These are phyloP conservation scores for Flammula alnicola DNA, from an alignment of 1,284 basidiomycete genomes.

Conservation along the genomic window DNA sequence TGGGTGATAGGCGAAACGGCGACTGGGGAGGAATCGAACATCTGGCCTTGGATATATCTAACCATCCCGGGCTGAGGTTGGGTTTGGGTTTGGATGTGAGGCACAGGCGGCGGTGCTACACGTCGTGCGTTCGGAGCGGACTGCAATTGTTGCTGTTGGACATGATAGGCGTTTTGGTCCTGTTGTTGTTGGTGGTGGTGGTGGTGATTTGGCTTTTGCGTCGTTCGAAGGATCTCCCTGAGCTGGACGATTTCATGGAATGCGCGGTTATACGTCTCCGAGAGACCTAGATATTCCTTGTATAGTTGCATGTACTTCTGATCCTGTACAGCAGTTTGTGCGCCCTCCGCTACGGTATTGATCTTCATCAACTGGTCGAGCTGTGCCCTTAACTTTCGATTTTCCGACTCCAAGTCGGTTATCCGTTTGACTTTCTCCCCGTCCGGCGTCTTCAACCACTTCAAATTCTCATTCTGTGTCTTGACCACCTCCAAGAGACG, in stretches of 20 bases:
- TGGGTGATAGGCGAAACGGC: constrained; percentile 1
- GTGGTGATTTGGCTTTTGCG: neutral
- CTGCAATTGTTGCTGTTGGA: neutral
- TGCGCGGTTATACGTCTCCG: constrained; percentile 13
- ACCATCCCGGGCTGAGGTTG: neutral
- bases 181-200: constrained; percentile 4
- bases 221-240: constrained; percentile 1
- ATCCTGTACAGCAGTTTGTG: neutral
- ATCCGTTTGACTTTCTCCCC: constrained; percentile 24
- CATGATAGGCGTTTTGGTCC: neutral
- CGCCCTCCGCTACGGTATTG: constrained; percentile 4
- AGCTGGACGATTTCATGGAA: constrained; percentile 13
- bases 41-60: neutral
- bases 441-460: constrained; percentile 21
- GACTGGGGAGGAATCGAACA: neutral
- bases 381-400: constrained; percentile 19
- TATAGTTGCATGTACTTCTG: constrained; percentile 6
- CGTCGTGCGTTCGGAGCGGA: neutral
- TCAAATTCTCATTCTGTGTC: constrained; percentile 24
- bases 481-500: constrained; percentile 37
- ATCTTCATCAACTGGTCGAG: constrained; percentile 11
- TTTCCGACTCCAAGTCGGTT: constrained; percentile 26
- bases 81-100: constrained; percentile 3
- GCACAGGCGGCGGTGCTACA: neutral
- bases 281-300: constrained; percentile 2